These are phyloP conservation scores for Agroathelia rolfsii DNA, from an alignment of 1,284 basidiomycete genomes.

Conservation along the genomic window DNA sequence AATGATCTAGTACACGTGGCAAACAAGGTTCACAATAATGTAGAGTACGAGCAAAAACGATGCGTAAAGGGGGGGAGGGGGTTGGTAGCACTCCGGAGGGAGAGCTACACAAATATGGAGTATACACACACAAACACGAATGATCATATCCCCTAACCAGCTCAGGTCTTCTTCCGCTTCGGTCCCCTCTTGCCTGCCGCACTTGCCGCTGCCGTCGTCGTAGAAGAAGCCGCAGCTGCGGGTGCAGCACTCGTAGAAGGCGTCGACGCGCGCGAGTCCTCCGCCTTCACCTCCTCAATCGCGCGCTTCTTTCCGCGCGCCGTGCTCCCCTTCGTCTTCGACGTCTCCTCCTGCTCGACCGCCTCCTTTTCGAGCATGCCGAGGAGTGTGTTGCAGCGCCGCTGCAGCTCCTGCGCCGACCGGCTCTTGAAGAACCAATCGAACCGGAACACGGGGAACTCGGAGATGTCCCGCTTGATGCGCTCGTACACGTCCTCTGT, in stretches of 20 bases:
- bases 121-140: too few relatives aligned
- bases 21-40: too few relatives aligned
- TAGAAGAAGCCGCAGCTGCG: too few relatives aligned
- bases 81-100: too few relatives aligned
- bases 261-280: slow-evolving; percentile 46
- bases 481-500: slow-evolving; percentile 90
- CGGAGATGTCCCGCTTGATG: slow-evolving; percentile 93
- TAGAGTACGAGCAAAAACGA: too few relatives aligned
- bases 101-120: too few relatives aligned
- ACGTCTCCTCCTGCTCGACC: slow-evolving; percentile 51
- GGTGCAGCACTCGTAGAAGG: slow-evolving; percentile 32
- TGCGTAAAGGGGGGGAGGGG: too few relatives aligned
- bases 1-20: too few relatives aligned
- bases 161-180: too few relatives aligned
- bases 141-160: too few relatives aligned
- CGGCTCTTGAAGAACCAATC: slow-evolving; percentile 99
- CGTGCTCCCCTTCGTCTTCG: slow-evolving; percentile 40
- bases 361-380: slow-evolving; percentile 91
- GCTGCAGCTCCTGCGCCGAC: slow-evolving; percentile 82
- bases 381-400: slow-evolving; percentile 84
- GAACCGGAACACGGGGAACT: slow-evolving; percentile 94
- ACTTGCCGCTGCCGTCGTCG: slow-evolving; percentile 16
- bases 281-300: slow-evolving; percentile 54
- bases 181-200: too few relatives aligned
- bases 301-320: slow-evolving; percentile 70